These are phyloP conservation scores for Pleurotus eryngii DNA, from an alignment of 768 basidiomycete genomes.

Conservation along the genomic window DNA sequence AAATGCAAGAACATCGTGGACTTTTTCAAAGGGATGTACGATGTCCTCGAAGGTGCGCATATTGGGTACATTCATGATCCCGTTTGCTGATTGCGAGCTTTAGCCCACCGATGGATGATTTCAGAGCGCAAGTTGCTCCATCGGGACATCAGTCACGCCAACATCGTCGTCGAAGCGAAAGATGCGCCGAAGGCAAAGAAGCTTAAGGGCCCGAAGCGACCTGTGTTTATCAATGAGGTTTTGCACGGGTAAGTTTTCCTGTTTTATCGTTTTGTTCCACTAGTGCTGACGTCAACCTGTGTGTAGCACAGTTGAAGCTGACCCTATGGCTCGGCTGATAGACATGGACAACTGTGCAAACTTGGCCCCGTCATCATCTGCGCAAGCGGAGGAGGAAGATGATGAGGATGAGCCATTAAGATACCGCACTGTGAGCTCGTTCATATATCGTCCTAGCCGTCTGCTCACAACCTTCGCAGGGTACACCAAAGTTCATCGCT, in stretches of 20 bases:
- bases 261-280: too few species aligned
- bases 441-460: background rate
- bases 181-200: background rate
- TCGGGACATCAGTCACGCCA: background rate
- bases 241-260: background rate
- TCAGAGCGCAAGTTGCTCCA: background rate
- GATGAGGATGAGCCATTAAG: background rate
- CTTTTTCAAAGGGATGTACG: constrained; percentile 5
- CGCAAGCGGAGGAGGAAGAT: background rate
- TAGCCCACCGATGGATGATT: constrained; percentile 1
- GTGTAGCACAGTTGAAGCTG: background rate
- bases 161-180: background rate
- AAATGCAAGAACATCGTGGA: background rate
- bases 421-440: background rate
- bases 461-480: background rate
- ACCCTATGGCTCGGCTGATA: background rate
- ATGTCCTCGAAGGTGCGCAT: background rate
- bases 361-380: background rate
- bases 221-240: constrained; percentile 3
- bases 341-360: background rate
- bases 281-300: too few species aligned
- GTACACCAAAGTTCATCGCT: background rate
- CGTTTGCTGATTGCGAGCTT: background rate
- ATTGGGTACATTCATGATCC: background rate
- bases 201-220: background rate